Percentiles rank a stretch among this genome's conserved stretches.
These are phyloP conservation scores for Penicillium alfredii DNA, from an alignment of 495 filamentous ascomycete species.

Conservation along the genomic window DNA sequence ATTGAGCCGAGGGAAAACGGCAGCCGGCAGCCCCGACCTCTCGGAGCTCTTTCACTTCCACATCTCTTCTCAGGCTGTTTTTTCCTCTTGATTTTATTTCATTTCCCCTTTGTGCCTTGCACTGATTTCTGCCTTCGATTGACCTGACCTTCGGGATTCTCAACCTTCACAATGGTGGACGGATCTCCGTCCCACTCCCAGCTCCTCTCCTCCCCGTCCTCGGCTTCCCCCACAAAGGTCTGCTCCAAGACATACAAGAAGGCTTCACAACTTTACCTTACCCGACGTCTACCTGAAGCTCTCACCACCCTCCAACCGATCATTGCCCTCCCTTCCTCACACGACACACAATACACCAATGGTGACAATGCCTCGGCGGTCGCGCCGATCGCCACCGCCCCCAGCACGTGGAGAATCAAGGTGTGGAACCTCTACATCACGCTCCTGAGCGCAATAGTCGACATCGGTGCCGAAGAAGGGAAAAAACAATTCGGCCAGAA, in stretches of 20 bases:
- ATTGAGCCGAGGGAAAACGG: conserved; percentile 31
- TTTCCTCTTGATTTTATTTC: conserved; percentile 5
- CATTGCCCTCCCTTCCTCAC: conserved; percentile 44
- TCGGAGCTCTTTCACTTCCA: conserved; percentile 13
- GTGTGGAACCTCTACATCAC: conserved; percentile 96
- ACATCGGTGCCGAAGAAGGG: conserved; percentile 84
- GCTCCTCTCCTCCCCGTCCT: conserved; percentile 44
- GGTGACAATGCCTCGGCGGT: conserved; percentile 31
- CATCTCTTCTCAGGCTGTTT: no score
- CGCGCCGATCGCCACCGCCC: conserved; percentile 68
- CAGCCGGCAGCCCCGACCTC: conserved; percentile 19
- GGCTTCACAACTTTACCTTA: conserved; percentile 85
- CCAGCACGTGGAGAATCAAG: conserved; percentile 76
- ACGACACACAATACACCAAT: conserved; percentile 33
- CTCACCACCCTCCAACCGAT: conserved; percentile 75
- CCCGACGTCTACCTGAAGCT: conserved; percentile 83
- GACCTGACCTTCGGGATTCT: no score
- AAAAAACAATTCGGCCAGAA: conserved; percentile 77
- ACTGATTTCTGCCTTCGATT: no score
- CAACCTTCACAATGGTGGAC: conserved; percentile 30
- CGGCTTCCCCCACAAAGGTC: conserved; percentile 57
- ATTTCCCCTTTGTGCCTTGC: conserved; percentile 2
- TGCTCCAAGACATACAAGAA: conserved; percentile 66
- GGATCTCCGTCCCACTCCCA: conserved; percentile 38
- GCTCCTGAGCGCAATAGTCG: conserved; percentile 81